Base-by-base conservation (phyloP, 208 protist species). In the Trypanosoma congolense region DNA sequence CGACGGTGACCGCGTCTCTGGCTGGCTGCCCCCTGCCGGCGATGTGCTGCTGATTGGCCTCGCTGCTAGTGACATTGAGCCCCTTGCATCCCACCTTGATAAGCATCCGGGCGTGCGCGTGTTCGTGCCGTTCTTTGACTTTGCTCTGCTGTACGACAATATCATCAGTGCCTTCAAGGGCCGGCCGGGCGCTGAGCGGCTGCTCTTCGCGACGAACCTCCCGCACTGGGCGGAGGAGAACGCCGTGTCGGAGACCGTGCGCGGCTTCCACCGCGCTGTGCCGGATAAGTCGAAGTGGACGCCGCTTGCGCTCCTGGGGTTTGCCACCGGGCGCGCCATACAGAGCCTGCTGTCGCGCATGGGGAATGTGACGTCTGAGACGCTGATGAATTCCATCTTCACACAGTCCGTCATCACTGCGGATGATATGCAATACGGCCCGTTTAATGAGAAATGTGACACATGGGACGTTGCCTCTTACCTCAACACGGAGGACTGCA, bases 141-240 rank as follows among this genome's bases (percentile, higher is more conserved):
- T 80, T n/a, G 19, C 50, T 19, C 16, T 70, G 21, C 58, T 72
- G 52, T 75, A 83, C 59, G 14, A n/a, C 24, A 16, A 64, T 2
- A 47, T 87, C 16, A 45, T 68, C 4, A 19, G 1, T 10, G 62
- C 54, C 33, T 78, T 81, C 31, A 12, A 28, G 1, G 38, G 9
- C 3, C 3, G 19, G 5, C 10, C n/a, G 22, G 43, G 38, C 14
- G 54, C 61, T 8, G 45, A 44, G 29, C 75, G 75, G 1, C 24
- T 79, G 30, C 28, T 76, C 24, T 69, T 74, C 21, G 22, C 78
- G 25, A 78, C 52, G 24, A 87, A 62, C 41, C 42, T 87, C 48
- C 79, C 75, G n/a, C 60, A 75, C 25, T 82, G 75, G 79, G 57
- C 33, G 10, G 72, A 82, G 42, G 36, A 55, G 2, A 43, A 57